phyloP scores from a whole-genome alignment of 805 yeast species.

The Hanseniaspora valbyensis region DNA sequence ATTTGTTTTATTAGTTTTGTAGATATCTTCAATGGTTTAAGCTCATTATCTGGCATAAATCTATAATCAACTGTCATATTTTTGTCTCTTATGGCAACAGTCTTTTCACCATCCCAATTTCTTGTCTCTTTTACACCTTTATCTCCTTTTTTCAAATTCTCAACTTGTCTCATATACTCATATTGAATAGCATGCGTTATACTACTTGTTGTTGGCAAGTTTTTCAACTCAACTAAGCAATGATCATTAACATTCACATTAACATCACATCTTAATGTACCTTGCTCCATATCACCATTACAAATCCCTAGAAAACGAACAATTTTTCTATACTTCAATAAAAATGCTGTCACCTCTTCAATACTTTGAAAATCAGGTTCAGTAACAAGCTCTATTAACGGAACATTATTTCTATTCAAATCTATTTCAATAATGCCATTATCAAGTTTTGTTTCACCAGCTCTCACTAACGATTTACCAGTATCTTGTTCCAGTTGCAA shows the following conservation, averaged over 20 bases:
- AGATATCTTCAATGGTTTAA: constrained; percentile 45
- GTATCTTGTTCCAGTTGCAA: constrained; percentile 93
- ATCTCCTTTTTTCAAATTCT: constrained; percentile 34
- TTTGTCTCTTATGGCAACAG: constrained; percentile 59
- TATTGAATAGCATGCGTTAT: constrained; percentile 61
- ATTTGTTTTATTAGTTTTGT: background rate
- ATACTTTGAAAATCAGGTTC: constrained; percentile 68
- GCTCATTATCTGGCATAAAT: constrained; percentile 89
- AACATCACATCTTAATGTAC: constrained; percentile 91
- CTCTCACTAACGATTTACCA: constrained; percentile 60
- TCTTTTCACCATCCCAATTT: constrained; percentile 77
- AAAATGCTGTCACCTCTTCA: constrained; percentile 62
- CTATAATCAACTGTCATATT: constrained; percentile 80
- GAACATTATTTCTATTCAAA: constrained; percentile 72
- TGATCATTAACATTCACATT: constrained; percentile 70
- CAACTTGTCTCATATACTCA: constrained; percentile 64
- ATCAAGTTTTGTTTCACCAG: constrained; percentile 28
- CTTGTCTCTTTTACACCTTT: constrained; percentile 53
- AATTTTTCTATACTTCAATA: constrained; percentile 66
- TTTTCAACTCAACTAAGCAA: constrained; percentile 77
- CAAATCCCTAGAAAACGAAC: constrained; percentile 62
- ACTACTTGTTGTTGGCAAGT: constrained; percentile 73
- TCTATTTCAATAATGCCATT: constrained; percentile 44
- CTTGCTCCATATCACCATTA: constrained; percentile 84
- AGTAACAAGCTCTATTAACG: constrained; percentile 84